Evolutionary conservation across 345 rosid genomes (phyloP).

Genomic region (Euphorbia lathyris): DNA sequence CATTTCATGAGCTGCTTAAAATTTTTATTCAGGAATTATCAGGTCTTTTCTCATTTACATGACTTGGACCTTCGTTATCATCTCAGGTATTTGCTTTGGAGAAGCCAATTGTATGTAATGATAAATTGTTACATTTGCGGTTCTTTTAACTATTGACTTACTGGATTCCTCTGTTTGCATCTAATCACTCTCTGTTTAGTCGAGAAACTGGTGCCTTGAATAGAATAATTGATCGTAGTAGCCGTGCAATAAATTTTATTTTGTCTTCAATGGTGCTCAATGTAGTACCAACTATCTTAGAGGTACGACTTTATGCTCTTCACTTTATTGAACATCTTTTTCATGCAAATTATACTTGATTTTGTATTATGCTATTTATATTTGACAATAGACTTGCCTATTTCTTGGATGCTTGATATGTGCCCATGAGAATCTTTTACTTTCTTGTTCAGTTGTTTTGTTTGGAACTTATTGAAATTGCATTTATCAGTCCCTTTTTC

Average conservation of each 20-base stretch:
- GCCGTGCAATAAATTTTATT: slow-evolving; percentile 64
- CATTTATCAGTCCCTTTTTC: too few relatives aligned
- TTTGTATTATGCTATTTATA: too few relatives aligned
- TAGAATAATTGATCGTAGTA: slow-evolving; percentile 95
- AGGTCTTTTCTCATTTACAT: slow-evolving; percentile 95
- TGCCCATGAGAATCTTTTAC: not conserved
- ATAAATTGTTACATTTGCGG: not conserved
- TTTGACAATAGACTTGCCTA: not conserved
- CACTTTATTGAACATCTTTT: too few relatives aligned
- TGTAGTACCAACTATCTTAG: slow-evolving; percentile 71
- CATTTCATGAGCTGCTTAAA: not conserved
- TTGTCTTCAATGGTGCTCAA: slow-evolving; percentile 17
- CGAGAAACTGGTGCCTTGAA: slow-evolving; percentile 97
- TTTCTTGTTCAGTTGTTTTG: too few relatives aligned
- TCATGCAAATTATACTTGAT: too few relatives aligned
- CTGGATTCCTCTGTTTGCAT: slow-evolving; percentile 6
- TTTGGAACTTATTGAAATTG: too few relatives aligned
- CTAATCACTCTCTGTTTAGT: slow-evolving; percentile 42
- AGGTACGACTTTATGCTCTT: slow-evolving; percentile 48
- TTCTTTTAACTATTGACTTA: not conserved
- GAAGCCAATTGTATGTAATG: not conserved
- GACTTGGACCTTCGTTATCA: slow-evolving; percentile 89
- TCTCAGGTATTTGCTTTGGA: slow-evolving; percentile 53
- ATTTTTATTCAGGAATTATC: slow-evolving; percentile 10
- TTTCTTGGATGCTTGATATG: not conserved